Evolutionary conservation across 1,139 yeast species (phyloP), one percentile per base, ranked within the genome.

Genomic region (Taphrina wiesneri): DNA sequence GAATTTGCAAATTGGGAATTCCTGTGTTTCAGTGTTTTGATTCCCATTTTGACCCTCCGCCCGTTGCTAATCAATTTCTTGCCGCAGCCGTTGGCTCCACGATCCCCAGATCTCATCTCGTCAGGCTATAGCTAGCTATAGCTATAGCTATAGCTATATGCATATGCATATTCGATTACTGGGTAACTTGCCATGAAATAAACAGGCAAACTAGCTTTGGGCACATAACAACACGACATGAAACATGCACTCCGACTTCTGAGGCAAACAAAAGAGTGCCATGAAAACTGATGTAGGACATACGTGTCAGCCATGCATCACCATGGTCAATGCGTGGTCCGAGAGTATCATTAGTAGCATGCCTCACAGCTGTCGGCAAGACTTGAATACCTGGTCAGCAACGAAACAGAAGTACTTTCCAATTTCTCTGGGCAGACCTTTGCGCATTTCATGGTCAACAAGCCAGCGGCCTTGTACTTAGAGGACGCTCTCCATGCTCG

Each of bases 381-480:
- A n/a, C n/a, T n/a, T n/a, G n/a, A n/a, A n/a, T n/a, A n/a, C n/a
- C n/a, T n/a, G n/a, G n/a, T n/a, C n/a, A n/a, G n/a, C n/a, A n/a
- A n/a, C n/a, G n/a, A n/a, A n/a, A n/a, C n/a, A n/a, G n/a, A n/a
- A 30, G 34, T 30, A 30, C 34, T 6, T 30, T 30, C n/a, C n/a
- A 30, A 30, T 30, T 6, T 30, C 34, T 11, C 34, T n/a, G n/a
- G n/a, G n/a, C n/a, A n/a, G n/a, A n/a, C n/a, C n/a, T n/a, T n/a
- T n/a, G n/a, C n/a, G n/a, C n/a, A 3, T 39, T 1, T 7, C 23
- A 54, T 54, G 59, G 59, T 54, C 47, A 39, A 54, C 26, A 54
- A 54, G 23, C 59, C 59, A 6, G 59, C 46, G 13, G 32, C 25
- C 6, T 49, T 54, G 2, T 54, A 54, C 25, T 49, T 30, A 15